Evolutionary conservation across 495 filamentous ascomycete species (phyloP).

Genomic region (Penicillium steckii): DNA sequence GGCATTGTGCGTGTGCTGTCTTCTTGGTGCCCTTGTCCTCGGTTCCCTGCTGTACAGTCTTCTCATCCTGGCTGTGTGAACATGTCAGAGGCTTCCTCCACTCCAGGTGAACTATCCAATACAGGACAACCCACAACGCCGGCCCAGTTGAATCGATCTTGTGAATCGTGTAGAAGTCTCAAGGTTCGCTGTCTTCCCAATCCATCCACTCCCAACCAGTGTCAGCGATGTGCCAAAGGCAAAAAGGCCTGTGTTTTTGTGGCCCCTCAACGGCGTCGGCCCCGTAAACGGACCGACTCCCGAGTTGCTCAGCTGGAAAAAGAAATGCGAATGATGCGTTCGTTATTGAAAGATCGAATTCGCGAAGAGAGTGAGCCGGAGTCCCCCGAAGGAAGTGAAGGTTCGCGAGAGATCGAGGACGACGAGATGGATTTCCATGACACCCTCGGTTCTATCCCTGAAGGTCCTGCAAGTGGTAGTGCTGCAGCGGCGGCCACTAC

Average conservation of each 20-base stretch:
- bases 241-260: constrained; percentile 74
- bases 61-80: constrained; percentile 13
- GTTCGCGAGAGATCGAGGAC: constrained; percentile 22
- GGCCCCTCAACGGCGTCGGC: constrained; percentile 72
- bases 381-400: constrained; percentile 27
- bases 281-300: constrained; percentile 78
- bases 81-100: constrained; percentile 32
- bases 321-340: constrained; percentile 70
- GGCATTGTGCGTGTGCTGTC: not conserved
- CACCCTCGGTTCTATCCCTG: constrained; percentile 16
- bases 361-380: constrained; percentile 34
- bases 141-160: constrained; percentile 62
- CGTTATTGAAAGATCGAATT: constrained; percentile 39
- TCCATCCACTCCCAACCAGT: constrained; percentile 55
- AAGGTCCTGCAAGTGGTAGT: constrained; percentile 20
- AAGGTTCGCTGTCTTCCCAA: constrained; percentile 85
- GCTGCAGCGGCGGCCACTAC: too few relatives aligned
- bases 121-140: constrained; percentile 19
- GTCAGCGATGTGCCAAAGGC: constrained; percentile 79
- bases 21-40: not conserved
- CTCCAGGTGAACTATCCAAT: constrained; percentile 27
- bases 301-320: constrained; percentile 85
- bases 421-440: constrained; percentile 20
- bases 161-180: constrained; percentile 78
- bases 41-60: not conserved